Conservation (phyloP, 805 yeast species). For the Tetrapisispora namnaoensis region DNA sequence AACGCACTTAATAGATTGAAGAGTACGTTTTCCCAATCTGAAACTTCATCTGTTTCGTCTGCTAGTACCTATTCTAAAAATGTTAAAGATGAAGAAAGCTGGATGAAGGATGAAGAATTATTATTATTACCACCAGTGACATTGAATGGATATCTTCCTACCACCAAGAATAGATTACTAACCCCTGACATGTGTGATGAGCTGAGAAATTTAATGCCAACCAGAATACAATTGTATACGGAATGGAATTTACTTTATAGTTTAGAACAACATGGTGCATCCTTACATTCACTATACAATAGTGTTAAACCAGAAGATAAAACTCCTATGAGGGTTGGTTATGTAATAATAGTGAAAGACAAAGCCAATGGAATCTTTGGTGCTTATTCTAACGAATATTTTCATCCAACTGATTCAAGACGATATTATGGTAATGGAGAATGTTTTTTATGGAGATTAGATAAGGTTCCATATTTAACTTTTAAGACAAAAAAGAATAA, state of each 20-base stretch:
- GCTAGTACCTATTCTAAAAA: neutral
- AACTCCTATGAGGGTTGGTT: conserved; percentile 48
- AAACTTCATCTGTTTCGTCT: conserved; percentile 6
- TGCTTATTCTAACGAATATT: conserved; percentile 62
- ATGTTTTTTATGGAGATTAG: conserved; percentile 84
- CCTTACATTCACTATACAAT: conserved; percentile 67
- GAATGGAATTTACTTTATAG: conserved; percentile 74
- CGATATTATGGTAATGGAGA: conserved; percentile 90
- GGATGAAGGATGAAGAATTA: conserved; percentile 12
- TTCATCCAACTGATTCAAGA: conserved; percentile 60
- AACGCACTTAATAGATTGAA: conserved; percentile 11
- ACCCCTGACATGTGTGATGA: conserved; percentile 61
- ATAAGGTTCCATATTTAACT: conserved; percentile 27
- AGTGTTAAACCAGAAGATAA: conserved; percentile 37
- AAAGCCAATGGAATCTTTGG: conserved; percentile 59
- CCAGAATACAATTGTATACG: conserved; percentile 65
- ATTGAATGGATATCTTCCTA: conserved; percentile 49
- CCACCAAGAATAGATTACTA: conserved; percentile 52
- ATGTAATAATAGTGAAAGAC: conserved; percentile 65
- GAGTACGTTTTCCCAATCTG: conserved; percentile 8
- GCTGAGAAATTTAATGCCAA: conserved; percentile 62
- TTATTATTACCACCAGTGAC: conserved; percentile 44
- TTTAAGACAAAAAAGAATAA: conserved; percentile 1
- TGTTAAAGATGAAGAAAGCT: neutral
- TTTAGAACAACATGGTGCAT: conserved; percentile 88